Conservation (phyloP, 352 stramenopile genomes). For the Phytophthora aleatoria region DNA sequence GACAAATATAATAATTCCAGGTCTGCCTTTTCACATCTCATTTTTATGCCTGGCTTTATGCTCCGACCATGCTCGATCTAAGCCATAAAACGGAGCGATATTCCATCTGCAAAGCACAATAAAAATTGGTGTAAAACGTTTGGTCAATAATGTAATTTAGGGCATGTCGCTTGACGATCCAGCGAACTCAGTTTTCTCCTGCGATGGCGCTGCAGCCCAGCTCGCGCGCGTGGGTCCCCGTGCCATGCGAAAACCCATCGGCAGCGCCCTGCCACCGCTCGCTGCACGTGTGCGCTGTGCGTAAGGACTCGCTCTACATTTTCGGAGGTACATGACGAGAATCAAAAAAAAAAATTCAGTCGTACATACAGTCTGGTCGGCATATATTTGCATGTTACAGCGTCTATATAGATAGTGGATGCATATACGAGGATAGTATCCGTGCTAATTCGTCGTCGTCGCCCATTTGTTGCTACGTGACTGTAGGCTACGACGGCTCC, state of each 20-base stretch:
- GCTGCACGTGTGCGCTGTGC: slow-evolving; percentile 92
- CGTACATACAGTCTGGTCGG: neutral
- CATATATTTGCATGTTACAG: neutral
- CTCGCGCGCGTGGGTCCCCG: slow-evolving; percentile 70
- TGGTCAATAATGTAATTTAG: neutral
- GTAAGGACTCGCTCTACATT: slow-evolving; percentile 93
- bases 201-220: slow-evolving; percentile 42
- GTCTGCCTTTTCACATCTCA: no score
- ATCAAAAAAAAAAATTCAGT: neutral
- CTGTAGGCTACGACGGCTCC: slow-evolving; percentile 90
- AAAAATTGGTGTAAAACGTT: no score
- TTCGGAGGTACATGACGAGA: slow-evolving; percentile 74
- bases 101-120: no score
- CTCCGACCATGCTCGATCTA: no score
- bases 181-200: slow-evolving; percentile 8
- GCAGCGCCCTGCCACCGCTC: slow-evolving; percentile 91
- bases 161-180: slow-evolving; percentile 3
- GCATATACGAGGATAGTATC: neutral
- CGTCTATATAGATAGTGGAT: neutral
- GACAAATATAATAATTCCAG: no score
- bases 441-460: neutral
- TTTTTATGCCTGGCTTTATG: no score
- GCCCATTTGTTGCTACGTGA: neutral
- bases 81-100: no score
- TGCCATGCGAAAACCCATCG: slow-evolving; percentile 83